These are phyloP conservation scores for Gaeumannomyces sp. DNA, from an alignment of 2,329 filamentous ascomycete species.

Conservation along the genomic window DNA sequence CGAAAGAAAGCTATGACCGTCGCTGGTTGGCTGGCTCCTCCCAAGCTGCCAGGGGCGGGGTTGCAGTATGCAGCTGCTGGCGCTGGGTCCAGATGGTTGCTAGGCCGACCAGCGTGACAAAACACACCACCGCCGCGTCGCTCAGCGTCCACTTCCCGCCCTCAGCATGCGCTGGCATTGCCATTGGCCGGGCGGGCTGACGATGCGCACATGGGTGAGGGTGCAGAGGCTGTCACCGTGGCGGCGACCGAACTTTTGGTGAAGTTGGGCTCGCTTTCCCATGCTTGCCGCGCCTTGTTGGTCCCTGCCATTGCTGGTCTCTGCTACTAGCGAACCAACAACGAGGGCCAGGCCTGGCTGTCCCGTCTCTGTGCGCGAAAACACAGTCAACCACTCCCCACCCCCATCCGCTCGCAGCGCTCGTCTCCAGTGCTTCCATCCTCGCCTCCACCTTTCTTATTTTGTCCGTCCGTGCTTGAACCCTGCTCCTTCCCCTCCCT, in stretches of 20 bases:
- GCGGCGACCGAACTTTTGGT: background rate
- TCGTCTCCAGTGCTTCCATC: background rate
- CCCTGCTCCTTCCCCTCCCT: constrained; percentile 4
- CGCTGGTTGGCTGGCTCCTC: no score
- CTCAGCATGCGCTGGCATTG: background rate
- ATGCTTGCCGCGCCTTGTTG: background rate
- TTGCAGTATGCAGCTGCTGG: background rate
- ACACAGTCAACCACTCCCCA: background rate
- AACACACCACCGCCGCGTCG: background rate
- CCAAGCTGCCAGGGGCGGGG: background rate
- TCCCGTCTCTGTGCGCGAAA: background rate
- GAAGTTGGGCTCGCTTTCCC: no score
- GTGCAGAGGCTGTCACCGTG: background rate
- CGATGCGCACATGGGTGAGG: background rate
- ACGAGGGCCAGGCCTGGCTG: background rate
- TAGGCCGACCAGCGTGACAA: background rate
- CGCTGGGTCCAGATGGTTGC: background rate
- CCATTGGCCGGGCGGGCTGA: background rate
- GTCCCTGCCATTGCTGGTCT: background rate
- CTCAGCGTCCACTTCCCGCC: background rate
- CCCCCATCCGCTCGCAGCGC: no score
- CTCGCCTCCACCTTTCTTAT: constrained; percentile 1
- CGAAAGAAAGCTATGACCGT: background rate
- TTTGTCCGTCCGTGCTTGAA: background rate
- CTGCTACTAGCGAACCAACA: no score